Evolutionary conservation across 73 alveolate species (phyloP).

Genomic region (Blepharisma japonicum): DNA sequence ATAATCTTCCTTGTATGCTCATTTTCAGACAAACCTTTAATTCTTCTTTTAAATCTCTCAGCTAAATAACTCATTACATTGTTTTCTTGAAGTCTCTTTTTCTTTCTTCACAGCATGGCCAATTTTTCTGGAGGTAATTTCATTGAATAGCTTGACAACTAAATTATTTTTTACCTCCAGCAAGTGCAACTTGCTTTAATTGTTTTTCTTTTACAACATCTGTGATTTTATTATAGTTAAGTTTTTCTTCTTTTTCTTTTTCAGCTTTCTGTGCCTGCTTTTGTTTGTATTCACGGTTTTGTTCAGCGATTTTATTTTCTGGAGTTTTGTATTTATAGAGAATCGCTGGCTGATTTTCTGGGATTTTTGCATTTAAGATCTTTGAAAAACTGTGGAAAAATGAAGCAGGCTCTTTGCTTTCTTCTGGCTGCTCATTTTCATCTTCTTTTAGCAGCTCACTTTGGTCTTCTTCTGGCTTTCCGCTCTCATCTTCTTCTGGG

Average conservation of each 20-base stretch:
- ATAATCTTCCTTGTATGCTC: not conserved
- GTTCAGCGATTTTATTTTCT: constrained; percentile 10
- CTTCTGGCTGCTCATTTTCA: not conserved
- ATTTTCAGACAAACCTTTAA: constrained; percentile 1
- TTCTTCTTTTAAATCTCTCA: constrained; percentile 24
- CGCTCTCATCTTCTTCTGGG: no score
- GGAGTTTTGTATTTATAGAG: constrained; percentile 28
- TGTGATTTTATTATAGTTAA: constrained; percentile 4
- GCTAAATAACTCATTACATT: not conserved
- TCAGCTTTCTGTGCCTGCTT: not conserved
- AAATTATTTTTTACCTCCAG: not conserved
- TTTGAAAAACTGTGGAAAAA: not conserved
- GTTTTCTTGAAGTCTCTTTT: constrained; percentile 1
- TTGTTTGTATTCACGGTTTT: not conserved
- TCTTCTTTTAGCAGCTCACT: not conserved
- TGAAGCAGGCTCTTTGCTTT: not conserved
- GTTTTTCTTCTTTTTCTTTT: constrained; percentile 9
- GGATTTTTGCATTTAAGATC: constrained; percentile 7
- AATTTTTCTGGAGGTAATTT: not conserved
- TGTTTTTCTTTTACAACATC: constrained; percentile 8
- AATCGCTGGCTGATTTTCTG: constrained; percentile 18
- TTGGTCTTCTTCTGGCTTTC: no score
- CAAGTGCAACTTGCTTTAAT: not conserved
- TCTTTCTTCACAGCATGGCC: not conserved
- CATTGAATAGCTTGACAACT: constrained; percentile 14